phyloP scores from a whole-genome alignment of 2,329 filamentous ascomycete species.

The Colletotrichum tropicale region DNA sequence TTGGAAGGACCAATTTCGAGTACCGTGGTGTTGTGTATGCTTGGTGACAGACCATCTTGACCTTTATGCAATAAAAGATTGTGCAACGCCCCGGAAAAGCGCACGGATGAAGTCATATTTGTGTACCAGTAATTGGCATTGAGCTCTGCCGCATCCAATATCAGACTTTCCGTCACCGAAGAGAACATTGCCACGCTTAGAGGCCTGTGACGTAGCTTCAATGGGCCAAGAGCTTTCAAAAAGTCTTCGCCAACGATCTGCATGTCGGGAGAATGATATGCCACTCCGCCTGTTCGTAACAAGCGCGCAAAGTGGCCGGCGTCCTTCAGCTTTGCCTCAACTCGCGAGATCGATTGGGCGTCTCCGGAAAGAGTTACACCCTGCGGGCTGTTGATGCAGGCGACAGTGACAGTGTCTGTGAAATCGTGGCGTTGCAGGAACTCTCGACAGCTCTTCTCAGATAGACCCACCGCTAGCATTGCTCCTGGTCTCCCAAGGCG shows the following conservation, averaged over 20 bases:
- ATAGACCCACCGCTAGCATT: neutral
- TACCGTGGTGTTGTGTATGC: constrained; percentile 1
- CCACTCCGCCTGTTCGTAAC: neutral
- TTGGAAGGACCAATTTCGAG: constrained; percentile 32
- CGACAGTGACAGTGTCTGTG: constrained; percentile 25
- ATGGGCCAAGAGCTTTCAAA: neutral
- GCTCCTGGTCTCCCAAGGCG: neutral
- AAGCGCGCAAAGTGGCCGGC: neutral
- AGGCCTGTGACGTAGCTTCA: neutral
- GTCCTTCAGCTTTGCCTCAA: constrained; percentile 34
- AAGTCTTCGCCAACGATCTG: neutral
- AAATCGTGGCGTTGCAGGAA: neutral
- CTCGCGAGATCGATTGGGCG: constrained; percentile 40
- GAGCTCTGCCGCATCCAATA: neutral
- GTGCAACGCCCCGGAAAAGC: constrained; percentile 33
- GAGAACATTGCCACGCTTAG: constrained; percentile 33
- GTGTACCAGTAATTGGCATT: neutral
- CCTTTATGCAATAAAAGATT: constrained; percentile 26
- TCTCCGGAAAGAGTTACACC: constrained; percentile 58
- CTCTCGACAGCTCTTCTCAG: neutral
- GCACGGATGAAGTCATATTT: constrained; percentile 10
- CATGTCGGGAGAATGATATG: constrained; percentile 15
- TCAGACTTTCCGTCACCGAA: neutral
- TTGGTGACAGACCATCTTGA: neutral
- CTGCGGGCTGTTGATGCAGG: constrained; percentile 55